These are phyloP conservation scores for Ogataea glucozyma DNA, from an alignment of 805 yeast species.

Conservation along the genomic window DNA sequence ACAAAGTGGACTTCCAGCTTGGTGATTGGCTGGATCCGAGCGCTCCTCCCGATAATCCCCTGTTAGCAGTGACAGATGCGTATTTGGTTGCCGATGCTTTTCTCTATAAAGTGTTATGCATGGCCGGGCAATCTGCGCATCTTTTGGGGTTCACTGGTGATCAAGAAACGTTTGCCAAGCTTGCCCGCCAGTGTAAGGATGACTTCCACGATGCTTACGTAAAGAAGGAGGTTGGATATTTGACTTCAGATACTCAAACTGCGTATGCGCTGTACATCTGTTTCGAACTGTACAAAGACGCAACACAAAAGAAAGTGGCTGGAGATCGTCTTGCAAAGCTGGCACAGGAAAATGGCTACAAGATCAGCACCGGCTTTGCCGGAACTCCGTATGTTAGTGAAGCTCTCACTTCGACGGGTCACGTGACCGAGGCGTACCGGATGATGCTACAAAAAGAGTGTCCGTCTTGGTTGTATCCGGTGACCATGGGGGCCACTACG, in stretches of 20 bases:
- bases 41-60: constrained; percentile 31
- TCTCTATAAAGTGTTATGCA: constrained; percentile 16
- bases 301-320: constrained; percentile 19
- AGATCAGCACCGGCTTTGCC: constrained; percentile 32
- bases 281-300: constrained; percentile 19
- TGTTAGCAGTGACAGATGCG: constrained; percentile 25
- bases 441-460: constrained; percentile 24
- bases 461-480: constrained; percentile 33
- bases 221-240: constrained; percentile 17
- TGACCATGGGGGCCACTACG: constrained; percentile 33
- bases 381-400: constrained; percentile 31
- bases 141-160: constrained; percentile 16
- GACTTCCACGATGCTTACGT: constrained; percentile 25
- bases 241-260: constrained; percentile 28
- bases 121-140: constrained; percentile 15
- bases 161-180: constrained; percentile 9
- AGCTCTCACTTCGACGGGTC: constrained; percentile 24
- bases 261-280: constrained; percentile 27
- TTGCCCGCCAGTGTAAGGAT: constrained; percentile 15
- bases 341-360: constrained; percentile 9
- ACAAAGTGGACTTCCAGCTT: constrained; percentile 25
- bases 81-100: constrained; percentile 29
- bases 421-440: constrained; percentile 24
- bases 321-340: constrained; percentile 20
- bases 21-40: constrained; percentile 34